These are phyloP conservation scores for Flueggea neowawraea DNA, from an alignment of 441 rosid genomes.

Conservation along the genomic window DNA sequence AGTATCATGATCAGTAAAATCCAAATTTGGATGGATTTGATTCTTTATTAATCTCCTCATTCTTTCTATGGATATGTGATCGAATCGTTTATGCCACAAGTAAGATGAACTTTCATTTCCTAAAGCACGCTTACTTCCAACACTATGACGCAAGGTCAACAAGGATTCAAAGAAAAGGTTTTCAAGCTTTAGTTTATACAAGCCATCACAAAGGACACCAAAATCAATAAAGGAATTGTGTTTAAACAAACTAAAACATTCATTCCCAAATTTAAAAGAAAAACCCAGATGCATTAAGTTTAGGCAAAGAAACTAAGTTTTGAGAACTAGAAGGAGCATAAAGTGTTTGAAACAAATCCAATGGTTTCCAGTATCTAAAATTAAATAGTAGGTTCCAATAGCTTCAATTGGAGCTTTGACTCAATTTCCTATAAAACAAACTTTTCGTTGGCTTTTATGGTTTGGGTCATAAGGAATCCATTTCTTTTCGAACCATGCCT, in stretches of 20 bases:
- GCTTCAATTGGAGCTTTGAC: not conserved
- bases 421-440: too few species aligned
- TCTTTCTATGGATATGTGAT: constrained; percentile 9
- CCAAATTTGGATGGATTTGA: constrained; percentile 5
- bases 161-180: not conserved
- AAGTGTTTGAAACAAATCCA: not conserved
- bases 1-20: too few species aligned
- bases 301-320: not conserved
- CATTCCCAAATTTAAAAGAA: too few species aligned
- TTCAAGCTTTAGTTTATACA: not conserved
- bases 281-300: not conserved
- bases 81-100: constrained; percentile 9
- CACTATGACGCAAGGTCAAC: too few species aligned
- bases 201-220: too few species aligned
- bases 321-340: constrained; percentile 2
- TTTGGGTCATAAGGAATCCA: too few species aligned
- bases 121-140: not conserved
- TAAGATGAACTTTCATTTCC: not conserved
- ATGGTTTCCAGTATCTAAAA: too few species aligned
- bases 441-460: too few species aligned
- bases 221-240: too few species aligned
- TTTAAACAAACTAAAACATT: too few species aligned
- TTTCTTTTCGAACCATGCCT: too few species aligned
- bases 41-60: constrained; percentile 3
- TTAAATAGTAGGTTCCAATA: too few species aligned